Evolutionary conservation across 768 basidiomycete species (phyloP).

Genomic region (Lentinus brumalis): DNA sequence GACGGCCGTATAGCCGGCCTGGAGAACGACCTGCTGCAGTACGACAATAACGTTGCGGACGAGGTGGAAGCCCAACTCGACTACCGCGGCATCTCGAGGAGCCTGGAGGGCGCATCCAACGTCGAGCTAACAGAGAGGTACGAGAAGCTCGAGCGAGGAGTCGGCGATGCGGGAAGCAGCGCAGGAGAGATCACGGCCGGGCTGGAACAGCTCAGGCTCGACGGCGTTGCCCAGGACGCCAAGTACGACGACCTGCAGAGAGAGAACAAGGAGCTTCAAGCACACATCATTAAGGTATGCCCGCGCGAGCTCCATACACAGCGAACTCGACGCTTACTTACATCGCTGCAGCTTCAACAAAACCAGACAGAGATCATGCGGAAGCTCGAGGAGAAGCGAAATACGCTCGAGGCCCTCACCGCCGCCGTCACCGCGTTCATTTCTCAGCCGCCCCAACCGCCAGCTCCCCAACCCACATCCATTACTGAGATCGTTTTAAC

Average conservation of each 20-base stretch:
- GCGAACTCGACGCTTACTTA: too few species aligned
- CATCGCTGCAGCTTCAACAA: conserved; percentile 14
- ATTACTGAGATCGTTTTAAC: conserved; percentile 18
- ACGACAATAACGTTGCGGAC: conserved; percentile 32
- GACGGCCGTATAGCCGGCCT: conserved; percentile 34
- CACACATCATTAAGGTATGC: conserved; percentile 26
- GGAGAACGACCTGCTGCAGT: conserved; percentile 40
- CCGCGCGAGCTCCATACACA: neutral
- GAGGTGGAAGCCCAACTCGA: conserved; percentile 29
- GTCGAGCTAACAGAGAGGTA: conserved; percentile 6
- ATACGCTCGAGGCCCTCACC: conserved; percentile 24
- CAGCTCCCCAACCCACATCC: conserved; percentile 15
- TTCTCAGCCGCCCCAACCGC: conserved; percentile 8
- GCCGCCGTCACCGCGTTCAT: conserved; percentile 22
- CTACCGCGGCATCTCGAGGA: neutral
- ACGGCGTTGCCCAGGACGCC: neutral
- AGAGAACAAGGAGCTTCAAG: conserved; percentile 24
- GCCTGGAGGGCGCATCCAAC: neutral
- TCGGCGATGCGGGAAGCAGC: neutral
- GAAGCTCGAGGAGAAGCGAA: conserved; percentile 10
- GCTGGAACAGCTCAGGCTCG: neutral
- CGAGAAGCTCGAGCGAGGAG: conserved; percentile 2
- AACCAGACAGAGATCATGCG: conserved; percentile 6
- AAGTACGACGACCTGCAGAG: conserved; percentile 12
- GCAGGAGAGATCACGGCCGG: neutral